Percentiles rank a stretch among this genome's conserved stretches.
Evolutionary conservation across 306 rosid species (phyloP).

Genomic region (Vigna reflexopilosa): DNA sequence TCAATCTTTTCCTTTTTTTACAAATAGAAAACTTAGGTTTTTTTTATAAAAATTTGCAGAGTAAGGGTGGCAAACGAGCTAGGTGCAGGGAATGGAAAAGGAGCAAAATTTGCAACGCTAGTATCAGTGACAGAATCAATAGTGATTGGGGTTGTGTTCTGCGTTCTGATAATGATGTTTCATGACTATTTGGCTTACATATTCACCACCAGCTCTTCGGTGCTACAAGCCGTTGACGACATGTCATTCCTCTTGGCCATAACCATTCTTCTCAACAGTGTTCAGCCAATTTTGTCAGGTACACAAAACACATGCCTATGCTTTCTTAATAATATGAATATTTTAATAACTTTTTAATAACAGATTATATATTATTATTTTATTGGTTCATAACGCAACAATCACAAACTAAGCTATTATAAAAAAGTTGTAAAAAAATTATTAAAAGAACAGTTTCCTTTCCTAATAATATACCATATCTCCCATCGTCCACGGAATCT

Average conservation of each 20-base stretch:
- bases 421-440: too few relatives aligned
- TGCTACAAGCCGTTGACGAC: slow-evolving; percentile 55
- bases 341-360: too few relatives aligned
- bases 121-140: slow-evolving; percentile 61
- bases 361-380: too few relatives aligned
- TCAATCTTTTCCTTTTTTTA: too few relatives aligned
- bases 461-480: too few relatives aligned
- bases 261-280: slow-evolving; percentile 71
- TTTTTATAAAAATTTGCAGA: slow-evolving; percentile 39
- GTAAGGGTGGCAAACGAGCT: slow-evolving; percentile 81
- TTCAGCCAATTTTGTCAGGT: slow-evolving; percentile 79
- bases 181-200: slow-evolving; percentile 53
- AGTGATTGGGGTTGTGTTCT: slow-evolving; percentile 55
- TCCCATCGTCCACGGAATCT: too few relatives aligned
- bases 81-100: slow-evolving; percentile 74
- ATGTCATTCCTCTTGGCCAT: slow-evolving; percentile 60
- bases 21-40: too few relatives aligned
- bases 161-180: slow-evolving; percentile 50
- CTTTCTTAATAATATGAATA: too few relatives aligned
- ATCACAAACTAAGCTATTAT: too few relatives aligned
- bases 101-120: slow-evolving; percentile 67
- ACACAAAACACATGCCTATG: too few relatives aligned
- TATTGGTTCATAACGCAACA: too few relatives aligned
- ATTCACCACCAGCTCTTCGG: slow-evolving; percentile 60
- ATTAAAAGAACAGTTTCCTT: too few relatives aligned